Evolutionary conservation across 768 basidiomycete species (phyloP), one percentile per base, ranked within the genome.

Genomic region (Tylopilus cervinicoccineus): DNA sequence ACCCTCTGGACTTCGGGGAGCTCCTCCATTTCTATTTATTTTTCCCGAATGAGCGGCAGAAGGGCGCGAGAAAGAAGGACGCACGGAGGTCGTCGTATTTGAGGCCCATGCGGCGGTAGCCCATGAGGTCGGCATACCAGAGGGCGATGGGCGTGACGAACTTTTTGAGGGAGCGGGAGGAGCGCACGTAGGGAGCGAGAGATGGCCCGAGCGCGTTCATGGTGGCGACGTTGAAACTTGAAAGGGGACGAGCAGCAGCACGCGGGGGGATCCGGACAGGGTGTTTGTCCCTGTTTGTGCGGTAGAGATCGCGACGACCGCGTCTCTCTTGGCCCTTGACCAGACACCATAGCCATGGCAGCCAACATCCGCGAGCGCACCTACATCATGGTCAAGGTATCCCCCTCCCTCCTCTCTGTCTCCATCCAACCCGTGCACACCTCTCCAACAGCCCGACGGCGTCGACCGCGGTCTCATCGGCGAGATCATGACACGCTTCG

Each of bases 301-400:
- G 65, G 66, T 65, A 63, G n/a, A 69, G 70, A 68, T 65, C 52
- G 50, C 39, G n/a, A 34, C 2, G 3, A 19, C 6, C 8, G 13
- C 7, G 12, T 17, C 5, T 16, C n/a, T 40, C 11, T 24, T 13
- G n/a, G n/a, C n/a, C 14, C 43, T 46, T 50, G 29, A 22, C 26
- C 61, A 58, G 65, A 57, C 59, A 59, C 56, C 58, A 63, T 57
- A 57, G 43, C 64, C 50, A 54, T 54, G 50, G 46, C 50, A 39
- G 23, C 2, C 37, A 61, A 60, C 51, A 70, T 72, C 67, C 62
- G 56, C 45, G 93, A 97, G 70, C 92, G 91, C 71, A 95, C 94
- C 71, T 97, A 95, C 77, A 98, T 98, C 79, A 97, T 97, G 95
- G 81, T 98, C 86, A 99, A 97, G 93, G 91, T 85, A 51, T 33